A percentile compares a stretch with the other conserved stretches of the same genome.
Evolutionary conservation across 768 basidiomycete genomes (phyloP).

Genomic region (Phlebiopsis gigantea): DNA sequence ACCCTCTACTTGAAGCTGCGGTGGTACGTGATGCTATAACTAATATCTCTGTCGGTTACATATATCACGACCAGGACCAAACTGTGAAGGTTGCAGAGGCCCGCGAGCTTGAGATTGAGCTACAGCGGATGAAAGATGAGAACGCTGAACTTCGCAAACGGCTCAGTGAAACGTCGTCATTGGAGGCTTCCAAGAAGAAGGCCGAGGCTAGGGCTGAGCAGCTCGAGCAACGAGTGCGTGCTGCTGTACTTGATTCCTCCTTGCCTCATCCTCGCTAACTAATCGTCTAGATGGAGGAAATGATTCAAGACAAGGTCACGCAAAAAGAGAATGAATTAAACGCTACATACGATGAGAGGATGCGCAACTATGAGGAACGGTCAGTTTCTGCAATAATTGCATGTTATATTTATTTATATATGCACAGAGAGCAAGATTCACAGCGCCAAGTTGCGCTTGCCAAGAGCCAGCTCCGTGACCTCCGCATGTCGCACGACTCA

Average conservation of each 20-base stretch:
- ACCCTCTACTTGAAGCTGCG: constrained; percentile 91
- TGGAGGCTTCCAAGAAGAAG: constrained; percentile 74
- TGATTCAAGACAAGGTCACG: constrained; percentile 82
- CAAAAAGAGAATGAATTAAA: constrained; percentile 97
- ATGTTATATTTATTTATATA: background rate
- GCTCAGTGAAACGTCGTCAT: constrained; percentile 52
- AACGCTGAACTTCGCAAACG: constrained; percentile 74
- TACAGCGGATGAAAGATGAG: constrained; percentile 72
- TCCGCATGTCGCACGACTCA: constrained; percentile 87
- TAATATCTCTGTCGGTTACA: background rate
- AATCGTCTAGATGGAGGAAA: constrained; percentile 79
- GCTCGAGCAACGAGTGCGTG: constrained; percentile 73
- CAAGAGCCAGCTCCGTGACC: constrained; percentile 84
- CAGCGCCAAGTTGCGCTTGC: constrained; percentile 87
- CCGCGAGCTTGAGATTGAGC: constrained; percentile 65
- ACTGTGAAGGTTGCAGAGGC: constrained; percentile 87
- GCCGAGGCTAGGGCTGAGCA: constrained; percentile 68
- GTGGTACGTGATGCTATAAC: constrained; percentile 47
- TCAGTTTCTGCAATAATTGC: constrained; percentile 32
- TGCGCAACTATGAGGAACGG: constrained; percentile 96
- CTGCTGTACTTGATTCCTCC: background rate
- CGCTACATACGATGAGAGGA: constrained; percentile 93
- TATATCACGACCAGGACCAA: too few relatives aligned
- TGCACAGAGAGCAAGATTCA: constrained; percentile 82
- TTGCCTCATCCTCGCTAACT: background rate